Conservation (phyloP, 2,329 filamentous ascomycete genomes). For the Fusarium sp. region DNA sequence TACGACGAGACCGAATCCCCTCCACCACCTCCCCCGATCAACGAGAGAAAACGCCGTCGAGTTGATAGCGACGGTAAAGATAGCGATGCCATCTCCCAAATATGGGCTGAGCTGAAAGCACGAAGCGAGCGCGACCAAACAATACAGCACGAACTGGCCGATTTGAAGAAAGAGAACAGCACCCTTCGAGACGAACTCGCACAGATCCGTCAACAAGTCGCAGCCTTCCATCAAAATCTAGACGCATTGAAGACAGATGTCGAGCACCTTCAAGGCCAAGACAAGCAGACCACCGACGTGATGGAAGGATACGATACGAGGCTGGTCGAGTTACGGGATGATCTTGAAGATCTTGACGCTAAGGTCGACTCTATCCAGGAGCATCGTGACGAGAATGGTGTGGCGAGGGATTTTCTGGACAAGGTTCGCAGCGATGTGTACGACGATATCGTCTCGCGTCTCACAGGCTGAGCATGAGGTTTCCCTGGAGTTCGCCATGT, state of each 20-base stretch:
- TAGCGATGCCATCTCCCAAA: neutral
- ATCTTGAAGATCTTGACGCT: constrained; percentile 23
- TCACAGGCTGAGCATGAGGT: neutral
- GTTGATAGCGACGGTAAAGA: neutral
- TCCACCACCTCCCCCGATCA: constrained; percentile 5
- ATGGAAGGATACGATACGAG: constrained; percentile 25
- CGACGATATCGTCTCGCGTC: constrained; percentile 15
- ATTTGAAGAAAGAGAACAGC: constrained; percentile 4
- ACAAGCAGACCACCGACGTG: constrained; percentile 4
- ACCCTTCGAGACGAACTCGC: neutral
- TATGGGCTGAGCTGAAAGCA: constrained; percentile 18
- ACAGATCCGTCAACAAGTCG: neutral
- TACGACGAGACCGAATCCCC: constrained; percentile 14
- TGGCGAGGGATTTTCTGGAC: constrained; percentile 14
- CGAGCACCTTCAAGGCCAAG: constrained; percentile 13
- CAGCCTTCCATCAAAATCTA: constrained; percentile 1
- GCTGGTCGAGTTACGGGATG: constrained; percentile 13
- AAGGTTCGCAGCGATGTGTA: constrained; percentile 19
- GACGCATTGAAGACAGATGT: constrained; percentile 8
- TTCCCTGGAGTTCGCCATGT: neutral
- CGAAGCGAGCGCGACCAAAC: constrained; percentile 8
- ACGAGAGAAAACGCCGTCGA: constrained; percentile 22
- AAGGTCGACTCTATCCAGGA: constrained; percentile 28
- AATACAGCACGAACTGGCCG: constrained; percentile 9
- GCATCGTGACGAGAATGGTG: constrained; percentile 20